Base-by-base conservation (phyloP, 306 rosid species). In the Inga leiocalycina region DNA sequence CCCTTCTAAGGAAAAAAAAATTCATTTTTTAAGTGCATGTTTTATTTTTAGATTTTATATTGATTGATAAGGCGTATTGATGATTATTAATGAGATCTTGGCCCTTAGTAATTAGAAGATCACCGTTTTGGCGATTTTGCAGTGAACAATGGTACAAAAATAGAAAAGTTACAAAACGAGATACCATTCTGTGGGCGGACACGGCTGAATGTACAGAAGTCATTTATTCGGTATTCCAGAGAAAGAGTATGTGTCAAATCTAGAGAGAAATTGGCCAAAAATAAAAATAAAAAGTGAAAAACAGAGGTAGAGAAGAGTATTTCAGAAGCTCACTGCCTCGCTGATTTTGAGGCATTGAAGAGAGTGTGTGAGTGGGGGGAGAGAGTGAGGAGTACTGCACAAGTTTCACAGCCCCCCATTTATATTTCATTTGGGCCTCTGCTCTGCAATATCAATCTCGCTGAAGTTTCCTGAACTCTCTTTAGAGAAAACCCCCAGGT, bases 271-370 rank as follows among this genome's bases (percentile, higher is more conserved):
- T 43, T 10, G 35, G 16, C 2, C 20, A 5, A 66, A 66, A 66
- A 30, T 11, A 3, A 13, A 32, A 27, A 14, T 8, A 46, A 34
- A 9, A 37, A 39, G 0, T 5, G 6, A 15, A 75, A 57, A 72
- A 76, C 39, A 71, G 71, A 57, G 78, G 8, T 88, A 6, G 64
- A 2, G 85, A 66, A 81, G 85, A 93, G 94, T 91, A 85, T 91
- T 88, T 88, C 91, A 93, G 92, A 94, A 93, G 97, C 94, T 94
- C 93, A 85, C 88, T 89, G 93, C 84, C 91, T 89, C 88, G 90
- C 97, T 94, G 97, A 94, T 92, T 94, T 94, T 94, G 98, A 94
- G 97, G 97, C 88, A 88, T 75, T 89, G 82, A 67, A 78, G 79
- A 74, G 84, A 80, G 85, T 71, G 80, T 69, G 75, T 35, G 67